Percentiles rank a stretch among this genome's conserved stretches.
These are phyloP conservation scores for Penicillium sp. DNA, from an alignment of 2,329 filamentous ascomycete genomes.

Conservation along the genomic window DNA sequence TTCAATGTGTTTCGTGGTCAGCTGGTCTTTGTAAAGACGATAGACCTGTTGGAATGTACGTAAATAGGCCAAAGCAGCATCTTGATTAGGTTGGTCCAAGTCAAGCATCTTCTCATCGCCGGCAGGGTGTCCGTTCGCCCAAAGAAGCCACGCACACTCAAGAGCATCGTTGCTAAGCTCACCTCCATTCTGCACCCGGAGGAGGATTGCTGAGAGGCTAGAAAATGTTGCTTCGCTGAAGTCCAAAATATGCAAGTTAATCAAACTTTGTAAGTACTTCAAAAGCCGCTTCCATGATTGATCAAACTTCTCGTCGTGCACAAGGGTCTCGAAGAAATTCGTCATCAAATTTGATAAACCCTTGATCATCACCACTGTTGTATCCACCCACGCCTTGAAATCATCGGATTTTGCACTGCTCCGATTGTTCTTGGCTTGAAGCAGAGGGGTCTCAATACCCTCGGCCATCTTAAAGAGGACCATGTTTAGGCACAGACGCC, in stretches of 20 bases:
- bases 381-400: slow-evolving; percentile 59
- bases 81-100: slow-evolving; percentile 59
- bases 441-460: slow-evolving; percentile 52
- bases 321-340: slow-evolving; percentile 66
- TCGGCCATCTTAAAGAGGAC: slow-evolving; percentile 71
- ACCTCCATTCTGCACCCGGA: slow-evolving; percentile 38
- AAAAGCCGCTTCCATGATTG: slow-evolving; percentile 68
- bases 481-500: slow-evolving; percentile 71
- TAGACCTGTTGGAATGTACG: slow-evolving; percentile 69
- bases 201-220: slow-evolving; percentile 55
- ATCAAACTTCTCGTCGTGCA: slow-evolving; percentile 57
- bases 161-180: slow-evolving; percentile 43
- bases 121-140: slow-evolving; percentile 57
- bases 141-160: slow-evolving; percentile 59
- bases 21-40: slow-evolving; percentile 56
- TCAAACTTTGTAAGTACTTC: slow-evolving; percentile 55
- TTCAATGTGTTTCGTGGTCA: slow-evolving; percentile 55
- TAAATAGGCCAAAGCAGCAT: slow-evolving; percentile 76
- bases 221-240: slow-evolving; percentile 64
- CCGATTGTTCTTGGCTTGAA: slow-evolving; percentile 11
- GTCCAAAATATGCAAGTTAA: slow-evolving; percentile 57
- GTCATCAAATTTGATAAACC: slow-evolving; percentile 65
- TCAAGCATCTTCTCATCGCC: slow-evolving; percentile 37
- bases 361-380: slow-evolving; percentile 62
- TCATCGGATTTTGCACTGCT: slow-evolving; percentile 22